Conservation (phyloP, 2,329 filamentous ascomycete genomes). For the Trichoderma lentiforme region DNA sequence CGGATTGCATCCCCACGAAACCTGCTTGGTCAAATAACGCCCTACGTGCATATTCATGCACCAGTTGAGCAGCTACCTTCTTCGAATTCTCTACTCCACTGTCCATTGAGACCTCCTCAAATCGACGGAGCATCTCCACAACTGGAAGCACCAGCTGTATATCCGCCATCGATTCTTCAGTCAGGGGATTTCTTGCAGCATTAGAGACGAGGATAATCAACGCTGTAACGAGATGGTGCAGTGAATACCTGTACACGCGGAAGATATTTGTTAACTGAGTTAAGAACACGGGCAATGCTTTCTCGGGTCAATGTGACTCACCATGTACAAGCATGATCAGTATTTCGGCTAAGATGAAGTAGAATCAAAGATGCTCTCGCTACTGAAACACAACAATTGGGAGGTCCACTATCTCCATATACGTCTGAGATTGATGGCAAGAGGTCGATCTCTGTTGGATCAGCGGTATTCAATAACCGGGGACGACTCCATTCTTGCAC, state of each 20-base stretch:
- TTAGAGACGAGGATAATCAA: background rate
- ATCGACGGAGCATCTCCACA: background rate
- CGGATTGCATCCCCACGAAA: background rate
- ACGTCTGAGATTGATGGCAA: background rate
- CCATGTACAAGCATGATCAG: background rate
- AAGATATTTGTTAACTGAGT: background rate
- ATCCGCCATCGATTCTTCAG: conserved; percentile 2
- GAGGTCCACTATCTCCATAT: background rate
- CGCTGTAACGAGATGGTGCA: background rate
- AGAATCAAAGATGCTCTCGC: conserved; percentile 1
- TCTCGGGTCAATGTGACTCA: background rate
- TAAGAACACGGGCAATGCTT: background rate
- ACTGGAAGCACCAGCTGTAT: background rate
- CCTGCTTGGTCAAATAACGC: background rate
- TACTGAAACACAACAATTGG: background rate
- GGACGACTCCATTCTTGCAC: background rate
- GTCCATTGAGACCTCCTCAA: background rate
- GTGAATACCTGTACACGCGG: background rate
- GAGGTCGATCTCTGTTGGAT: background rate
- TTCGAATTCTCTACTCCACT: background rate
- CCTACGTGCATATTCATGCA: background rate
- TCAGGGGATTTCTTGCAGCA: background rate
- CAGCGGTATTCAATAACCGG: background rate
- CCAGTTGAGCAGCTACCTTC: background rate
- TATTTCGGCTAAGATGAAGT: background rate